Evolutionary conservation across 148 eudicot genomes (phyloP), one percentile per base, ranked within the genome.

Genomic region (Rhododendron ferrugineum): DNA sequence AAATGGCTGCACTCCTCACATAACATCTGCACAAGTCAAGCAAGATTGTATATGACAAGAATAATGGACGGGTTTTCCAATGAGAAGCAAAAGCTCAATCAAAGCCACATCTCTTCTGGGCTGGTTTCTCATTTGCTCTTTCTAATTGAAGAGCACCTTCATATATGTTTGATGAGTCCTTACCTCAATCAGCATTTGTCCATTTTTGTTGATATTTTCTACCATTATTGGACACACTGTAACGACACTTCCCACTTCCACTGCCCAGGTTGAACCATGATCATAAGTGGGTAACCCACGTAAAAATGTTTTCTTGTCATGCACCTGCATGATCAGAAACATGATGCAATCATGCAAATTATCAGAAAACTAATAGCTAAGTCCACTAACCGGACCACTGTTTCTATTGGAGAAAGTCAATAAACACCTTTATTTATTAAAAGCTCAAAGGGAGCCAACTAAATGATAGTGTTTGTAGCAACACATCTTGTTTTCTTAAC

Each of bases 251-350:
- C 94, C 98, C 77, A 96, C 94, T 92, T 96, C 98, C 88, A 96
- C 90, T 6, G 97, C 98, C 98, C 97, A 96, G 94, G 94, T 96
- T 81, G 98, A 95, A 84, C 98, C 98, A 84, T 93, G 97, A 86
- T 93, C 94, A 82, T 82, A 76, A 84, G 85, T 87, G 66, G 93
- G 86, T 42, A 89, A 84, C 81, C 93, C 93, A 37, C 47, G 86
- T 54, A 85, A 82, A 81, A 93, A 90, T 56, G 86, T 85, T 78
- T 93, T 94, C 88, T 89, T 92, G 78, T 89, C 90, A 72, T 87
- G 86, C 84, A 91, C 90, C 98, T 96, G 89, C 86, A 88, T 78
- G 82, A 75, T 28, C 60, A 86, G 36, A 87, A 42, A 62, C 32
- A 72, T 40, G 70, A 54, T 54, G 60, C 22, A 54, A 16, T 54